Conservation (phyloP, 345 rosid genomes). For the Populus pruinosa region DNA sequence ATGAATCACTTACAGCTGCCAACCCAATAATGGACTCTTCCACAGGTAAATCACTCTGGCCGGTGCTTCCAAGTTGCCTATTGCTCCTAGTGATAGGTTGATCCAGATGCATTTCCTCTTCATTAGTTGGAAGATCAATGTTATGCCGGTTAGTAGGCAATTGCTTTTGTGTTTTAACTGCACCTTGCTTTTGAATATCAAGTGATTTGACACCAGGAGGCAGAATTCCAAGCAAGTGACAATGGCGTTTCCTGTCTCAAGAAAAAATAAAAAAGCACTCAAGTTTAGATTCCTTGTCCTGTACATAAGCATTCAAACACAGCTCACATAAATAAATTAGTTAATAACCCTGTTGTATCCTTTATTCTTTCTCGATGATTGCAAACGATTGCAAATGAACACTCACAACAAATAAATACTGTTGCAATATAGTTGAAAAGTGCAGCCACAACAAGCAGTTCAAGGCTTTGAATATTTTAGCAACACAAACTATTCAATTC, state of each 20-base stretch:
- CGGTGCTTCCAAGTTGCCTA: conserved; percentile 9
- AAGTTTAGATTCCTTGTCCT: neutral
- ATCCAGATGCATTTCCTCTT: conserved; percentile 26
- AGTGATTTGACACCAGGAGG: conserved; percentile 22
- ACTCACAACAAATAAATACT: neutral
- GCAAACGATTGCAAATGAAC: neutral
- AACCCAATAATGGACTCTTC: conserved; percentile 7
- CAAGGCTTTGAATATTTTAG: neutral
- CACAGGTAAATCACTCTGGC: neutral
- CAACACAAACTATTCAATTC: neutral
- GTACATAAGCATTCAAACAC: neutral
- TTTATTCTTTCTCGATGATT: neutral
- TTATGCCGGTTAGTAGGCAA: conserved; percentile 15
- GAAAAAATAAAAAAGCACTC: conserved; percentile 15
- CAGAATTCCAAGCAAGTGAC: conserved; percentile 51
- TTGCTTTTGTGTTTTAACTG: conserved; percentile 27
- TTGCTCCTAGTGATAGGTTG: conserved; percentile 12
- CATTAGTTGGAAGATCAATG: conserved; percentile 9
- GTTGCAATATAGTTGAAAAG: neutral
- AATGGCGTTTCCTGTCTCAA: conserved; percentile 47
- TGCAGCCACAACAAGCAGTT: neutral
- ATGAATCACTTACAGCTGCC: conserved; percentile 28
- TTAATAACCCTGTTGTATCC: neutral
- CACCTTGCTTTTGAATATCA: conserved; percentile 19
- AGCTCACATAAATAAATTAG: neutral